Evolutionary conservation across 1,284 basidiomycete genomes (phyloP).

Genomic region (Rhodofomes roseus): DNA sequence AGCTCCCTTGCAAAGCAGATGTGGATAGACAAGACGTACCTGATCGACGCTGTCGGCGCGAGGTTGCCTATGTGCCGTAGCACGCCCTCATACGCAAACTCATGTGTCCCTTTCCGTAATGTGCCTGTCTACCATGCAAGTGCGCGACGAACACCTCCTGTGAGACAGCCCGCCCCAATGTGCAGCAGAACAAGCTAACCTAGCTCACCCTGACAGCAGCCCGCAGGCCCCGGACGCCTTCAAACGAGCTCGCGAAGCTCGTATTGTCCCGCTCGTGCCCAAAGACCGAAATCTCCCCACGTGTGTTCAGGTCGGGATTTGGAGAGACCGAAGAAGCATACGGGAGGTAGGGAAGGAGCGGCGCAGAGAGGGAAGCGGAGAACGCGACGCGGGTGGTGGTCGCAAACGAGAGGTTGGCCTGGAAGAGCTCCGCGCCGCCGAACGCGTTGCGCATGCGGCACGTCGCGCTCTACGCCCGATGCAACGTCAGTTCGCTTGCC

Average conservation of each 20-base stretch:
- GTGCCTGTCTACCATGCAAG: conserved; percentile 40
- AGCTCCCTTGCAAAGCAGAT: conserved; percentile 10
- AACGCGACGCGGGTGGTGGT: conserved; percentile 88
- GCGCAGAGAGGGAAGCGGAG: conserved; percentile 58
- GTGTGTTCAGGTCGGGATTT: conserved; percentile 53
- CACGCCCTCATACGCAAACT: conserved; percentile 80
- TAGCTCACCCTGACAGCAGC: conserved; percentile 62
- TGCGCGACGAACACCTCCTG: conserved; percentile 15
- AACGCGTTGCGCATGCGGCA: conserved; percentile 85
- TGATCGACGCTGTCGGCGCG: conserved; percentile 73
- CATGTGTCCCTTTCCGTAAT: conserved; percentile 56
- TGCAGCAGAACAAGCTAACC: conserved; percentile 28
- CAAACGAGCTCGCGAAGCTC: conserved; percentile 65
- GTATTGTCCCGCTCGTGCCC: conserved; percentile 68
- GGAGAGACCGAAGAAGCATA: not conserved
- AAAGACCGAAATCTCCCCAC: conserved; percentile 59
- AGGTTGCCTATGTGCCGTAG: conserved; percentile 73
- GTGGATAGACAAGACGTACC: conserved; percentile 37
- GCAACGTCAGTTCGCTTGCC: not conserved
- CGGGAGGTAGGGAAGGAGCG: conserved; percentile 31
- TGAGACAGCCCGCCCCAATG: not conserved
- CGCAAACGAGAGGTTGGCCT: conserved; percentile 81
- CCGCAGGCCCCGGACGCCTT: conserved; percentile 63
- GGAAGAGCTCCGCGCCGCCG: conserved; percentile 88
- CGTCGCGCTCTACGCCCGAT: conserved; percentile 71